Evolutionary conservation across 176 grass and related monocot genomes (phyloP), one percentile per base, ranked within the genome.

Genomic region (Carex parvula): DNA sequence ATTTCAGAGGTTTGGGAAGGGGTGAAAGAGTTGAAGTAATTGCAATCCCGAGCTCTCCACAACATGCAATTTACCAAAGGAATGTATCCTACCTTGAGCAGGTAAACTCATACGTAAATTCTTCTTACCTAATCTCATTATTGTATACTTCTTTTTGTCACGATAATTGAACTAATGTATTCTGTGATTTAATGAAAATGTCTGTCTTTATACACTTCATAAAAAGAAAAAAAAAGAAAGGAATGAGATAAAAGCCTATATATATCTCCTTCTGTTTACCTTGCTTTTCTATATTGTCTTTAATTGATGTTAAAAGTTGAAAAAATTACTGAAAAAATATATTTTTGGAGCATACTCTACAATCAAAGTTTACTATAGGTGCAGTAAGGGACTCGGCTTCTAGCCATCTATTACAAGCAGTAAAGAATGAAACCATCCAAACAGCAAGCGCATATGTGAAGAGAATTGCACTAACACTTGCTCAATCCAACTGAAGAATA

Each of bases 21-120:
- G 92, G 81, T 79, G 94, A 97, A 86, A 94, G 94, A 85, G 88
- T 97, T 71, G 94, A 97, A 90, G 92, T 97, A 58, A 94, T 97
- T 89, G 94, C 94, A 60, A 92, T 97, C 83, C 94, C 94, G 71
- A 89, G 60, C 78, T 90, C 88, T 62, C 84, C 94, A 24, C 85
- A 86, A 41, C 81, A 84, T 81, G 85, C 35, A 52, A 89, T 91
- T 72, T 97, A 88, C 60, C 88, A 94, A 86, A 86, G 94, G 74
- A 89, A 97, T 82, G 94, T 97, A 81, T 59, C 92, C 62, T 97
- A 97, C 81, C 92, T 97, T 70, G 94, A 94, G 54, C 87, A 94
- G 94, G 94, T 97, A 86, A 66, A 81, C 26, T 39, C 17, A 41
- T 13, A 35, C 44, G 52, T 50, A 10, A 18, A 46, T 52, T 44